Conservation (phyloP, 306 rosid genomes). For the Cicer cuneatum region DNA sequence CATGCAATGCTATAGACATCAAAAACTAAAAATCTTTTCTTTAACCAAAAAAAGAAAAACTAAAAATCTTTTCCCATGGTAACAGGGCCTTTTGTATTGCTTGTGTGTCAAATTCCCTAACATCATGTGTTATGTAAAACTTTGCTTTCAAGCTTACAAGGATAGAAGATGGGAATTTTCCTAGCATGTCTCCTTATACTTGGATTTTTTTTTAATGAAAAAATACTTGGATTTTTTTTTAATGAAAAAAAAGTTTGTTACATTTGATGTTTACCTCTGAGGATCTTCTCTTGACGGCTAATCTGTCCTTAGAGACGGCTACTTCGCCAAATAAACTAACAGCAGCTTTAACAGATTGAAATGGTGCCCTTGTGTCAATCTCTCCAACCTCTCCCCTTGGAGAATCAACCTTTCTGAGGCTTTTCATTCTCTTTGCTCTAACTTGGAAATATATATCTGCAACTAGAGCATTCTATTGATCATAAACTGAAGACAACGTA, state of each 20-base stretch:
- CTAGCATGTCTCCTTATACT: too few species aligned
- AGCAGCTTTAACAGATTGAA: slow-evolving; percentile 96
- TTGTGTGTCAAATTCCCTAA: background rate
- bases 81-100: slow-evolving; percentile 1
- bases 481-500: background rate
- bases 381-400: slow-evolving; percentile 85
- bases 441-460: slow-evolving; percentile 33
- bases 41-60: too few species aligned
- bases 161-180: too few species aligned
- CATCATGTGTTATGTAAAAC: background rate
- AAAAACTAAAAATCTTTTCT: too few species aligned
- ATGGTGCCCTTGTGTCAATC: slow-evolving; percentile 88
- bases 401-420: slow-evolving; percentile 47
- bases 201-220: too few species aligned
- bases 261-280: slow-evolving; percentile 59
- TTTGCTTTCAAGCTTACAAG: too few species aligned
- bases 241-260: background rate
- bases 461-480: slow-evolving; percentile 39
- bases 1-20: slow-evolving; percentile 8
- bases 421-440: slow-evolving; percentile 55
- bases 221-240: background rate
- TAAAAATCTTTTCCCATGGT: too few species aligned
- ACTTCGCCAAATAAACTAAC: slow-evolving; percentile 89
- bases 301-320: slow-evolving; percentile 57
- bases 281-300: slow-evolving; percentile 57